Evolutionary conservation across 1,284 basidiomycete genomes (phyloP).

Genomic region (Moniliella sp.): DNA sequence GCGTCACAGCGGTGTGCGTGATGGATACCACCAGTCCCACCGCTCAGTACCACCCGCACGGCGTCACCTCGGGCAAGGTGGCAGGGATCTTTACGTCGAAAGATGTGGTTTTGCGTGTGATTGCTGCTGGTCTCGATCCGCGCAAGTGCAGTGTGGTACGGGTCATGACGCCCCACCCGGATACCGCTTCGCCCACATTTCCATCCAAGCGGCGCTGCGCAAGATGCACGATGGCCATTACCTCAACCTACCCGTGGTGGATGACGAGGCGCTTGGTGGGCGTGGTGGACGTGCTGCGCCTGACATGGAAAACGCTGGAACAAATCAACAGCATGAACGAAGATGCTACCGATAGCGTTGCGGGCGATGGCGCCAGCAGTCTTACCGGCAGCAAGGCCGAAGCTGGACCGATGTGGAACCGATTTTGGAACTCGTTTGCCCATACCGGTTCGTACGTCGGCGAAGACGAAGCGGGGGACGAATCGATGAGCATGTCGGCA

Average conservation of each 20-base stretch:
- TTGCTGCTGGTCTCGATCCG: slow-evolving; percentile 93
- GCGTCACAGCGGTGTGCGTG: slow-evolving; percentile 91
- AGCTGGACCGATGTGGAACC: slow-evolving; percentile 86
- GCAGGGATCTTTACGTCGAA: slow-evolving; percentile 98
- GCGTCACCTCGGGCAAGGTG: slow-evolving; percentile 47
- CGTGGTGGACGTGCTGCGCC: slow-evolving; percentile 94
- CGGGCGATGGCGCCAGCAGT: too few relatives aligned
- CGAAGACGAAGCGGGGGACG: too few relatives aligned
- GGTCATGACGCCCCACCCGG: slow-evolving; percentile 98
- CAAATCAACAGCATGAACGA: slow-evolving; percentile 39
- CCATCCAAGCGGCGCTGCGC: slow-evolving; percentile 84
- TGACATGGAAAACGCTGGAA: slow-evolving; percentile 93
- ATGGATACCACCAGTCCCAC: slow-evolving; percentile 60
- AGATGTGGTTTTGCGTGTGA: slow-evolving; percentile 87
- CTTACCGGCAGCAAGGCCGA: too few relatives aligned
- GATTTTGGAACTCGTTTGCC: slow-evolving; percentile 90
- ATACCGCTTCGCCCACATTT: slow-evolving; percentile 78
- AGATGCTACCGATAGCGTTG: too few relatives aligned
- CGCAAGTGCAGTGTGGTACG: slow-evolving; percentile 80
- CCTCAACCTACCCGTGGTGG: slow-evolving; percentile 80
- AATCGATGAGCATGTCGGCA: too few relatives aligned
- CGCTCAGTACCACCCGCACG: too few relatives aligned
- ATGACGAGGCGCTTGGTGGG: slow-evolving; percentile 23
- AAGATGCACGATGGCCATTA: slow-evolving; percentile 99
- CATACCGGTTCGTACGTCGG: too few relatives aligned